Conservation (phyloP, 1,139 yeast species). For the Arxiozyma slooffiae region DNA sequence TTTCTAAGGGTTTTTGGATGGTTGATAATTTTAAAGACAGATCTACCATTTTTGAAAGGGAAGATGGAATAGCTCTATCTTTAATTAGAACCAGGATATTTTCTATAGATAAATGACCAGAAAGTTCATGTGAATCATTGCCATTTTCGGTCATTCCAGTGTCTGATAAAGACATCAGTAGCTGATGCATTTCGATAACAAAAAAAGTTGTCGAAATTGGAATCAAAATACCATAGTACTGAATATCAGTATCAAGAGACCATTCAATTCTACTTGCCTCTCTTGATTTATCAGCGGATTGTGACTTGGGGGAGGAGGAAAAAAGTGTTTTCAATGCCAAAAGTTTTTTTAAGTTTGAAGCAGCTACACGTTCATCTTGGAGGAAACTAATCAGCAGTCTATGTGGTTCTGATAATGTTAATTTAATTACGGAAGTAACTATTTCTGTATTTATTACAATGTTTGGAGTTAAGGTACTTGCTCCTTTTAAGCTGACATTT, state of each 20-base stretch:
- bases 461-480: constrained; percentile 6
- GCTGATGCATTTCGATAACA: constrained; percentile 24
- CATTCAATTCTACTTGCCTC: constrained; percentile 7
- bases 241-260: constrained; percentile 16
- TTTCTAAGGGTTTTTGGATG: constrained; percentile 24
- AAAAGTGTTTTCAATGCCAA: constrained; percentile 8
- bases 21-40: constrained; percentile 28
- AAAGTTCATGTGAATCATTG: constrained; percentile 7
- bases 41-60: constrained; percentile 35
- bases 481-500: constrained; percentile 14
- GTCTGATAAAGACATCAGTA: constrained; percentile 16
- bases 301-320: background rate
- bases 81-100: constrained; percentile 24
- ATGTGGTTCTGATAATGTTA: constrained; percentile 26
- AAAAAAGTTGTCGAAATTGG: constrained; percentile 24
- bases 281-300: background rate
- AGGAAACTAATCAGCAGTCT: constrained; percentile 17
- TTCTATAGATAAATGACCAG: constrained; percentile 21
- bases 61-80: constrained; percentile 22
- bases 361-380: constrained; percentile 21
- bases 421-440: constrained; percentile 19
- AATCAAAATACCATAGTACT: constrained; percentile 24
- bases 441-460: constrained; percentile 12
- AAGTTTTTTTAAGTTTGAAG: constrained; percentile 15
- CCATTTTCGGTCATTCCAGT: constrained; percentile 4